Conservation (phyloP, 1,284 basidiomycete genomes). For the Psilocybe mexicana region DNA sequence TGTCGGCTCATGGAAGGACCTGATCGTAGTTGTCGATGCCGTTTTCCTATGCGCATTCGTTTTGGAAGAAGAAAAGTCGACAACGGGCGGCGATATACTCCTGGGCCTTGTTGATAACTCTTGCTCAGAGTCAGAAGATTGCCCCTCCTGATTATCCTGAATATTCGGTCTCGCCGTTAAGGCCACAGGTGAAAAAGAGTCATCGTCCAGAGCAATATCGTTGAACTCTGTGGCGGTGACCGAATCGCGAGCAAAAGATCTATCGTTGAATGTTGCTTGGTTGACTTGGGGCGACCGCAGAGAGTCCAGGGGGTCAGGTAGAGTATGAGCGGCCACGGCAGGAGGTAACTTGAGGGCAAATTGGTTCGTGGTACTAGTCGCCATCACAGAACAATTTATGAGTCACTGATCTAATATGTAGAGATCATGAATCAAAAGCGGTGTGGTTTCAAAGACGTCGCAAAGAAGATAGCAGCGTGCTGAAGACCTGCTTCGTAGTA, state of each 20-base stretch:
- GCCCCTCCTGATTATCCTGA: conserved; percentile 1
- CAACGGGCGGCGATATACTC: conserved; percentile 29
- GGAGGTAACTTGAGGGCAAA: conserved; percentile 22
- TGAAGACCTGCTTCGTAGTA: conserved; percentile 20
- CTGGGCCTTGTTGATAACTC: conserved; percentile 10
- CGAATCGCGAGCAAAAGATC: conserved; percentile 39
- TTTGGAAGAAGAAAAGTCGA: conserved; percentile 5
- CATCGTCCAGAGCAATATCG: conserved; percentile 63
- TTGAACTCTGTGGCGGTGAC: conserved; percentile 57
- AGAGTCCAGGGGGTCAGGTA: conserved; percentile 33
- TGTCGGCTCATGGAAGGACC: conserved; percentile 46
- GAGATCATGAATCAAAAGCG: conserved; percentile 17
- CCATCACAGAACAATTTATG: neutral
- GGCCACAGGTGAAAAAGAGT: conserved; percentile 57
- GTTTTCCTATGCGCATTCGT: conserved; percentile 54
- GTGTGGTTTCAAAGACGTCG: neutral
- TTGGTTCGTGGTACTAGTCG: conserved; percentile 21
- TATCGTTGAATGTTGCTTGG: conserved; percentile 23
- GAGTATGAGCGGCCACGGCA: conserved; percentile 16
- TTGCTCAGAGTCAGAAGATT: conserved; percentile 2
- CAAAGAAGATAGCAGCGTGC: conserved; percentile 1
- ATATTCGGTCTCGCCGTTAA: conserved; percentile 32
- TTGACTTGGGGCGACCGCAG: conserved; percentile 37
- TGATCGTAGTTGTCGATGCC: conserved; percentile 60
- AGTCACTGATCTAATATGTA: neutral